Evolutionary conservation across 228 moss, liverwort and hornwort species (phyloP).

Genomic region (Sphagnum fallax): DNA sequence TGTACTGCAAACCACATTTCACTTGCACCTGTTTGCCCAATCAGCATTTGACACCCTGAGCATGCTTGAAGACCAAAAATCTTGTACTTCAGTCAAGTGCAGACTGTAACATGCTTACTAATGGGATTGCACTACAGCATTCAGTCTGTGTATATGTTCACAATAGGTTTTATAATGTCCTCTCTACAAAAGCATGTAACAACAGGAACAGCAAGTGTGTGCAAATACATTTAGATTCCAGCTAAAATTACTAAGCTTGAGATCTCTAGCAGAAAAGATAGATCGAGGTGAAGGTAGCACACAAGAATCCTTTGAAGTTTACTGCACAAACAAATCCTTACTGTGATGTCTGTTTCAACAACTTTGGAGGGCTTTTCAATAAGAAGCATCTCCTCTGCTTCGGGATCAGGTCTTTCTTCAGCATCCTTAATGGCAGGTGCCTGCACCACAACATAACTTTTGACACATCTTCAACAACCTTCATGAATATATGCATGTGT

Average conservation of each 20-base stretch:
- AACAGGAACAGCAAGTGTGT: not conserved
- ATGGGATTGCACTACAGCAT: not conserved
- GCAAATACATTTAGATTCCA: too few relatives aligned
- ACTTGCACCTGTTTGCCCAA: slow-evolving; percentile 67
- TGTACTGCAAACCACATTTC: slow-evolving; percentile 77
- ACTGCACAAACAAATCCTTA: slow-evolving; percentile 7
- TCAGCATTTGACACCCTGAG: slow-evolving; percentile 3
- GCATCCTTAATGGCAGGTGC: slow-evolving; percentile 41
- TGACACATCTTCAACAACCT: not conserved
- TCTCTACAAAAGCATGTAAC: not conserved
- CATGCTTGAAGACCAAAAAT: too few relatives aligned
- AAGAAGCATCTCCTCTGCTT: slow-evolving; percentile 62
- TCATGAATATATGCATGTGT: not conserved
- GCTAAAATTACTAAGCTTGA: too few relatives aligned
- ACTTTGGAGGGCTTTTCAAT: slow-evolving; percentile 94
- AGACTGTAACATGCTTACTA: not conserved
- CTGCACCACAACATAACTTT: slow-evolving; percentile 28
- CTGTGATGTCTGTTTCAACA: slow-evolving; percentile 71
- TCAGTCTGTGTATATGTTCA: too few relatives aligned
- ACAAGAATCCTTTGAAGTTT: too few relatives aligned
- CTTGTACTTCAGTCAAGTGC: too few relatives aligned
- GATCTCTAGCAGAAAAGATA: not conserved
- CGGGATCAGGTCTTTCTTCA: slow-evolving; percentile 69
- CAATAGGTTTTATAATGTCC: not conserved
- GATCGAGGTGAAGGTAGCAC: too few relatives aligned